These are phyloP conservation scores for Trametes sp. DNA, from an alignment of 1,284 basidiomycete genomes.

Conservation along the genomic window DNA sequence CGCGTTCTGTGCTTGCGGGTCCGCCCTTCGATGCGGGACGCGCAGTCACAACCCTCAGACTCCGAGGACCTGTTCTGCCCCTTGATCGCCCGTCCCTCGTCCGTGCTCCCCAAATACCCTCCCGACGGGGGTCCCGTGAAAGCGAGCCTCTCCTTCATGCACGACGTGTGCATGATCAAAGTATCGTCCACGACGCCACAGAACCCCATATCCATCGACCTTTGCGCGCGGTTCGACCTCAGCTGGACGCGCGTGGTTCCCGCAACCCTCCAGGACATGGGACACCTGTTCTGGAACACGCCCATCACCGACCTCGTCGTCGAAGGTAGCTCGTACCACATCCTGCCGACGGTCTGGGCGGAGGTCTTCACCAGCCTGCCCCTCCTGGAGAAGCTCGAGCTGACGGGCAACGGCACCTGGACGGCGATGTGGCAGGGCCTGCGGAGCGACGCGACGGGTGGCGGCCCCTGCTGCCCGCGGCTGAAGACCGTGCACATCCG, in stretches of 20 bases:
- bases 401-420: constrained; percentile 8
- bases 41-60: background rate
- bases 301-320: background rate
- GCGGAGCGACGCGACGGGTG: background rate
- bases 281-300: background rate
- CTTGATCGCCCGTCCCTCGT: background rate
- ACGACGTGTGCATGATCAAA: background rate
- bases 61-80: background rate
- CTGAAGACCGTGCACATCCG: background rate
- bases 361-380: background rate
- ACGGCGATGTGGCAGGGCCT: constrained; percentile 10
- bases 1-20: background rate
- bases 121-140: background rate
- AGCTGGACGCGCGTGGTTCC: background rate
- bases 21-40: too few relatives aligned
- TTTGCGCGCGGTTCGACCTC: background rate
- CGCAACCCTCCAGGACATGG: background rate
- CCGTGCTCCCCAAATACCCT: background rate
- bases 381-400: background rate
- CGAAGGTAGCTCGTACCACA: background rate
- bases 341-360: constrained; percentile 1
- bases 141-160: background rate
- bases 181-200: background rate
- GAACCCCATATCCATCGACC: background rate
- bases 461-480: background rate